Evolutionary conservation across 2,329 filamentous ascomycete species (phyloP), one percentile per base, ranked within the genome.

Genomic region (Penicillium sp.): DNA sequence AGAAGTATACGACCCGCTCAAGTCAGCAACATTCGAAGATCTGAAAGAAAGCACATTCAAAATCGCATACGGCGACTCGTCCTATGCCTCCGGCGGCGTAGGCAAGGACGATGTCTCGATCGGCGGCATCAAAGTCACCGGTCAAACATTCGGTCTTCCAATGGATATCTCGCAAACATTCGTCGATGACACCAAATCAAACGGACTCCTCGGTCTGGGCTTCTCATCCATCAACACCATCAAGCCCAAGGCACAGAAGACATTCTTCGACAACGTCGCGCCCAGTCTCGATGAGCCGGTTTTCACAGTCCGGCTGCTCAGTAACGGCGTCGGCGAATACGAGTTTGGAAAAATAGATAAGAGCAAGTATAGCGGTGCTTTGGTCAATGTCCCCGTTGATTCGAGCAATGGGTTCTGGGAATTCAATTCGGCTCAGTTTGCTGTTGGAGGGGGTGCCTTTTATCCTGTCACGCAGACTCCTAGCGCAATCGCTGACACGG

Each of bases 211-310:
- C 22, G 86, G 86, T 10, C 77, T 88, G 22, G 84, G 79, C 8
- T 88, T 86, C 64, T 80, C 78, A 49, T 75, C 69, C 33, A 75
- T 87, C 65, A 88, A 87, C 68, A 84, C 80, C 1, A 79, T 87
- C 51, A 64, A 77, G 63, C 84, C 85, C 0, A 71, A 75, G 13
- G 72, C 75, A 54, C 83, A 87, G 57, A 84, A 83, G 69, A 89
- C 86, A 10, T 89, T 88, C 68, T 88, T 89, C 64, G 84, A 87
- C 62, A 89, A 87, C 64, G 73, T 86, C 57, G 79, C 80, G 67
- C 55, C 67, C n/a, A 67, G 73, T 14, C 79, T 89, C 19, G 77
- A 80, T 22, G 70, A 80, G 67, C 85, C 86, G 0, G 71, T 91
- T 34, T 87, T 91, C 70, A 88, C 86, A 0, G 86, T 84, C 19